A percentile compares a stretch with the other conserved stretches of the same genome.
These are phyloP conservation scores for Pleoardoris graminearum DNA, from an alignment of 2,329 filamentous ascomycete species.

Conservation along the genomic window DNA sequence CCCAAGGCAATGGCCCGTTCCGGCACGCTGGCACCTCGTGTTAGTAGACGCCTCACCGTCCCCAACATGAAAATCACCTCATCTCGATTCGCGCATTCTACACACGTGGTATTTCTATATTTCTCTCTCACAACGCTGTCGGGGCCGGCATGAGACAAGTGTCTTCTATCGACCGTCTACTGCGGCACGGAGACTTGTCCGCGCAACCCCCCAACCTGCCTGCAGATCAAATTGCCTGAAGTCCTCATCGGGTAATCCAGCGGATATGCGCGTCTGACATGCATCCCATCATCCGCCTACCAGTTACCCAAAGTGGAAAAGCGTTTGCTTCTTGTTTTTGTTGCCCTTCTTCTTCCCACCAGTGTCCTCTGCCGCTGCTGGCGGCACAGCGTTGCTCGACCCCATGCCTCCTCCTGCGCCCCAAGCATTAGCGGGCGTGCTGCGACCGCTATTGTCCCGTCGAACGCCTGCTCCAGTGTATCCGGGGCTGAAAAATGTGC, in stretches of 20 bases:
- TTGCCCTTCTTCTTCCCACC: conserved; percentile 52
- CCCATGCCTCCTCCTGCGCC: conserved; percentile 33
- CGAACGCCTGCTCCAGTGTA: conserved; percentile 52
- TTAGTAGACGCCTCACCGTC: too few relatives aligned
- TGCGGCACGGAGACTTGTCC: not conserved
- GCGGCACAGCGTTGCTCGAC: conserved; percentile 21
- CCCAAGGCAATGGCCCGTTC: too few relatives aligned
- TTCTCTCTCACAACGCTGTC: not conserved
- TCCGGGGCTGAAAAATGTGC: conserved; percentile 56
- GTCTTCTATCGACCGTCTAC: not conserved
- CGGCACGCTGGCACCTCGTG: too few relatives aligned
- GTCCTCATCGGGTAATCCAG: conserved; percentile 10
- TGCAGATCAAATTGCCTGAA: conserved; percentile 12
- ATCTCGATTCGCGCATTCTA: not conserved
- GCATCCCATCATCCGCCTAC: conserved; percentile 6
- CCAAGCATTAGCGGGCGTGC: conserved; percentile 49
- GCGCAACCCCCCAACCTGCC: not conserved
- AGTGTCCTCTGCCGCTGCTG: conserved; percentile 27
- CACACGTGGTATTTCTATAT: not conserved
- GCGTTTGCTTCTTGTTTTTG: conserved; percentile 56
- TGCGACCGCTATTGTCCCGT: conserved; percentile 48
- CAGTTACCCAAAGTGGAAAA: conserved; percentile 54
- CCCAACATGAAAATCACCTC: too few relatives aligned
- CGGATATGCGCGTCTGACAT: conserved; percentile 2
- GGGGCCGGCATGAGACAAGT: not conserved